Evolutionary conservation across 164 flowering plant species (phyloP).

Genomic region (Vitis vinifera): DNA sequence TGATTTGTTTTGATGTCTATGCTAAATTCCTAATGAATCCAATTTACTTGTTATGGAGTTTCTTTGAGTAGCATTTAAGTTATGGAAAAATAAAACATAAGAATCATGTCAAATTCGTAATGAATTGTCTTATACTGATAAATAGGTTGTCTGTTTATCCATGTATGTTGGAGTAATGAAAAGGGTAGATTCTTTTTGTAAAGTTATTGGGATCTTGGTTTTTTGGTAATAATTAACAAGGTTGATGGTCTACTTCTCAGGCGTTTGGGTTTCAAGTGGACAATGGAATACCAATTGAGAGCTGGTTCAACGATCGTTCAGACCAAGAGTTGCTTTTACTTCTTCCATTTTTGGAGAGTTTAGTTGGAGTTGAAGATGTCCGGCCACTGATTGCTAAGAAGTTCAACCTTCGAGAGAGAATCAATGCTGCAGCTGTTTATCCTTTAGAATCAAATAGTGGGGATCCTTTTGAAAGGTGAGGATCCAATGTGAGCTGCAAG

Average conservation of each 20-base stretch:
- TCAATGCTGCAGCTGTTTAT: conserved; percentile 65
- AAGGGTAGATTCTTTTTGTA: no score
- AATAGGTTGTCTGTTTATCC: no score
- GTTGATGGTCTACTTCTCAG: conserved; percentile 33
- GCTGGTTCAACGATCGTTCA: conserved; percentile 94
- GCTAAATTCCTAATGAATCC: no score
- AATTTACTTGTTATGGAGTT: no score
- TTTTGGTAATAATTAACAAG: neutral
- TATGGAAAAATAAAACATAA: no score
- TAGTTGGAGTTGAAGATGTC: conserved; percentile 86
- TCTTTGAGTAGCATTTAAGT: no score
- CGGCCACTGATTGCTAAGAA: conserved; percentile 82
- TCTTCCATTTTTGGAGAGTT: conserved; percentile 89
- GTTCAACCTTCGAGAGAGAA: conserved; percentile 74
- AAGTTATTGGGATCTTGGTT: no score
- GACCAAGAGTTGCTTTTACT: conserved; percentile 68
- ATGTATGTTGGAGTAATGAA: no score
- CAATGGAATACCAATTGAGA: conserved; percentile 96
- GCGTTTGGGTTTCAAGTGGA: conserved; percentile 99
- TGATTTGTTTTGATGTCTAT: no score
- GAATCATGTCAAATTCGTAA: no score
- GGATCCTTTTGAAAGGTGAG: conserved; percentile 42
- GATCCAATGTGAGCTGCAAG: neutral
- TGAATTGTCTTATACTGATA: no score
- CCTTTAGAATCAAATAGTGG: conserved; percentile 33